Evolutionary conservation across 2,329 filamentous ascomycete genomes (phyloP).

Genomic region (Fusarium sp.): DNA sequence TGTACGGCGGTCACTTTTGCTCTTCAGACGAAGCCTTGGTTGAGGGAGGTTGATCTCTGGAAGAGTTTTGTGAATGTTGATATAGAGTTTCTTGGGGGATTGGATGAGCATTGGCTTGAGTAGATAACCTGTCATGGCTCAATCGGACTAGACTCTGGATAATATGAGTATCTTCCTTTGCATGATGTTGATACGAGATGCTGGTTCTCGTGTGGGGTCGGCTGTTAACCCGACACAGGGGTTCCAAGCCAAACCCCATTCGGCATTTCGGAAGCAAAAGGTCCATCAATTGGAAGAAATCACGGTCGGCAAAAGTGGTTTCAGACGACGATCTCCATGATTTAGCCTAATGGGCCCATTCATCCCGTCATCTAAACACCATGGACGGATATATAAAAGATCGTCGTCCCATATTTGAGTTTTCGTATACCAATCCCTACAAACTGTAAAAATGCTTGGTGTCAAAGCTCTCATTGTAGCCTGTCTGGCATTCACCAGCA

Average conservation of each 20-base stretch:
- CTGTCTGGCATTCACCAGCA: conserved; percentile 1
- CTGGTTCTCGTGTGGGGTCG: background rate
- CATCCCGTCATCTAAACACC: background rate
- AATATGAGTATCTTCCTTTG: background rate
- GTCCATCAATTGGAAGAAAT: conserved; percentile 21
- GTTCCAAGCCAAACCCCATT: background rate
- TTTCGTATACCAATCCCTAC: background rate
- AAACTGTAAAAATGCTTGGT: background rate
- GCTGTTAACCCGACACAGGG: background rate
- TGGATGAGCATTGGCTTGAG: conserved; percentile 43
- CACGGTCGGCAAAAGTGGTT: conserved; percentile 12
- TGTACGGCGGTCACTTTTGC: conserved; percentile 45
- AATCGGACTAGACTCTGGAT: background rate
- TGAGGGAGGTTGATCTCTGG: conserved; percentile 46
- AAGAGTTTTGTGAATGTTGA: conserved; percentile 49
- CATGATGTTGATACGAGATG: background rate
- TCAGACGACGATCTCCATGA: conserved; percentile 6
- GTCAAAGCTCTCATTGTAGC: conserved; percentile 15
- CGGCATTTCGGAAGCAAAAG: conserved; percentile 8
- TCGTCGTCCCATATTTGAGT: background rate
- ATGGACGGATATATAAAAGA: background rate
- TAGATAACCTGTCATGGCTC: background rate
- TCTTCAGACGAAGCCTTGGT: conserved; percentile 47
- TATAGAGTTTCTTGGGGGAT: conserved; percentile 31
- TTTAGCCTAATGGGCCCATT: conserved; percentile 24